A percentile compares a stretch with the other conserved stretches of the same genome.
Evolutionary conservation across 148 eudicot species (phyloP).

Genomic region (Mesembryanthemum crystallinum): DNA sequence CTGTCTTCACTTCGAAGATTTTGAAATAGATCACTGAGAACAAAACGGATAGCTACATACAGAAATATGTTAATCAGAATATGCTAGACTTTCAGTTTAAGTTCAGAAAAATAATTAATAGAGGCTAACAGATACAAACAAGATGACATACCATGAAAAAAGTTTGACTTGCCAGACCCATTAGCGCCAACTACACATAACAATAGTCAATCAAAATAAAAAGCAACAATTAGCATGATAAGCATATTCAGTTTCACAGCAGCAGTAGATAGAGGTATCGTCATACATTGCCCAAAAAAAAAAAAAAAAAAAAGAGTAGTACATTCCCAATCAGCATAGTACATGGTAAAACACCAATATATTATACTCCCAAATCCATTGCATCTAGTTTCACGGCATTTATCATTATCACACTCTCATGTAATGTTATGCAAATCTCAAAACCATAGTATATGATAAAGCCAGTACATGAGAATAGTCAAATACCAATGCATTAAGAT

Average conservation of each 20-base stretch:
- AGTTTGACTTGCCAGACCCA: slow-evolving; percentile 98
- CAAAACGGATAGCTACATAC: slow-evolving; percentile 87
- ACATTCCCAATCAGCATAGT: not conserved
- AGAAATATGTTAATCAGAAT: slow-evolving; percentile 6
- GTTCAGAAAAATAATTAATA: not conserved
- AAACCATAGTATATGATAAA: not conserved
- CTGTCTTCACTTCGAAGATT: slow-evolving; percentile 90
- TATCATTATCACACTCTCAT: no score
- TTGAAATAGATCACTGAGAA: slow-evolving; percentile 93
- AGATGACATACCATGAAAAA: slow-evolving; percentile 73
- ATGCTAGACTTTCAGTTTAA: not conserved
- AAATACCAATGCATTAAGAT: not conserved
- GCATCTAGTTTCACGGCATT: no score
- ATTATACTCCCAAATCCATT: not conserved
- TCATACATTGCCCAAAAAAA: no score
- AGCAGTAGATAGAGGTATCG: not conserved
- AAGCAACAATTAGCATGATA: not conserved
- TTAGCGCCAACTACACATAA: slow-evolving; percentile 90
- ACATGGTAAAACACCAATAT: not conserved
- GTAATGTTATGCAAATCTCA: not conserved
- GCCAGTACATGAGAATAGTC: no score
- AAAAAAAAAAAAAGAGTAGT: no score
- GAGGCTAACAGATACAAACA: not conserved
- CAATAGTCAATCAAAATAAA: not conserved
- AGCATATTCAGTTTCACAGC: slow-evolving; percentile 1